A percentile compares a stretch with the other conserved stretches of the same genome.
Evolutionary conservation across 306 rosid species (phyloP).

Genomic region (Citrullus mucosospermus): DNA sequence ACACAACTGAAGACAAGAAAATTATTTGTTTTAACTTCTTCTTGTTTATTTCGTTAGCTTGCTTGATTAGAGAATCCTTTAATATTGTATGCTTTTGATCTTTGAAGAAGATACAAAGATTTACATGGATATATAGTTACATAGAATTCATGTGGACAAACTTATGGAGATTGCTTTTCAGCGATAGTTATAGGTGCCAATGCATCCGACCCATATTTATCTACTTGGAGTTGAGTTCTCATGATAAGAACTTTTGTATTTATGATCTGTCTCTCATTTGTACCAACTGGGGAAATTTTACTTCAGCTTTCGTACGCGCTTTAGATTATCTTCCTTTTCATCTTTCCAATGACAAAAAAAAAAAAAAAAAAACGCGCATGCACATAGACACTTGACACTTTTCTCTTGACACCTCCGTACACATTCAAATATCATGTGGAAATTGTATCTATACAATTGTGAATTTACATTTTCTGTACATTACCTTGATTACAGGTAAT

Average conservation of each 20-base stretch:
- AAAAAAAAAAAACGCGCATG: no score
- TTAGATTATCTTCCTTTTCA: not conserved
- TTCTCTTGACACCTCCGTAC: not conserved
- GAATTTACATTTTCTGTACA: not conserved
- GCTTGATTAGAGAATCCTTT: not conserved
- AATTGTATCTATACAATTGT: not conserved
- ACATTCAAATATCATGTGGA: not conserved
- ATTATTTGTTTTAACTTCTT: not conserved
- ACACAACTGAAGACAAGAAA: not conserved
- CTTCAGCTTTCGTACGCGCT: not conserved
- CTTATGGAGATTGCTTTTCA: not conserved
- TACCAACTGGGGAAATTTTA: not conserved
- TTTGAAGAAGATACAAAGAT: not conserved
- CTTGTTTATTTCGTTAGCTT: not conserved
- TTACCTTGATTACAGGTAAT: conserved; percentile 45
- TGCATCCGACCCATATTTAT: not conserved
- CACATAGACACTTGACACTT: not conserved
- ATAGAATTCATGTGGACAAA: not conserved
- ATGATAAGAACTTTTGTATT: not conserved
- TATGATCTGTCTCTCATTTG: not conserved
- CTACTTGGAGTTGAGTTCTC: not conserved
- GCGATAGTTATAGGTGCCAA: not conserved
- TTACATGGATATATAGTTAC: not conserved
- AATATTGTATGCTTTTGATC: not conserved
- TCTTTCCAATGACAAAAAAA: not conserved